phyloP scores from a whole-genome alignment of 148 eudicot genomes.

The Vaccinium macrocarpon region DNA sequence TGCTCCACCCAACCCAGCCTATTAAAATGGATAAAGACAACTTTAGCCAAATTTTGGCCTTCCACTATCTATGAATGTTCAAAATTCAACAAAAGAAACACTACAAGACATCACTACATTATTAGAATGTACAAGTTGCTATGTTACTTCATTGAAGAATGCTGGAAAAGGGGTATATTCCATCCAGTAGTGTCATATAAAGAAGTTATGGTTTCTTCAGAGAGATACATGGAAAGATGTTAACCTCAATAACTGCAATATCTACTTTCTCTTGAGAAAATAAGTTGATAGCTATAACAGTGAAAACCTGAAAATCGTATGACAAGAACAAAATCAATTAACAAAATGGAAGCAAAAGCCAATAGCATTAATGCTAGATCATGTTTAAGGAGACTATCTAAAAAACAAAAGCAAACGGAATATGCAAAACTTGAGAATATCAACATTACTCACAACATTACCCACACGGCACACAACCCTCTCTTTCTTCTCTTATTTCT shows the following conservation, averaged over 20 bases:
- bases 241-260: conserved; percentile 12
- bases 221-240: not conserved
- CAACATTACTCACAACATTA: not conserved
- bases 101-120: not conserved
- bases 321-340: conserved; percentile 5
- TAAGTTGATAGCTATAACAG: conserved; percentile 77
- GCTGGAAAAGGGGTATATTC: not conserved
- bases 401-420: not conserved
- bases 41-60: not conserved
- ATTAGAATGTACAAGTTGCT: not conserved
- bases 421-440: not conserved
- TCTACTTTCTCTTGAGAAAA: conserved; percentile 50
- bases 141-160: not conserved
- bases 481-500: too few species aligned
- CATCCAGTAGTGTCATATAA: not conserved
- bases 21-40: not conserved
- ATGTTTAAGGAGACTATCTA: not conserved
- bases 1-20: conserved; percentile 99
- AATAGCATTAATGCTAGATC: not conserved
- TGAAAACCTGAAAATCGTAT: conserved; percentile 57
- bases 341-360: not conserved
- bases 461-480: too few species aligned
- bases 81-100: not conserved
- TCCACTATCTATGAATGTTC: not conserved
- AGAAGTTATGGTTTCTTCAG: not conserved